Base-by-base conservation (phyloP, 2,329 filamentous ascomycete species). In the Clonostachys chloroleuca region DNA sequence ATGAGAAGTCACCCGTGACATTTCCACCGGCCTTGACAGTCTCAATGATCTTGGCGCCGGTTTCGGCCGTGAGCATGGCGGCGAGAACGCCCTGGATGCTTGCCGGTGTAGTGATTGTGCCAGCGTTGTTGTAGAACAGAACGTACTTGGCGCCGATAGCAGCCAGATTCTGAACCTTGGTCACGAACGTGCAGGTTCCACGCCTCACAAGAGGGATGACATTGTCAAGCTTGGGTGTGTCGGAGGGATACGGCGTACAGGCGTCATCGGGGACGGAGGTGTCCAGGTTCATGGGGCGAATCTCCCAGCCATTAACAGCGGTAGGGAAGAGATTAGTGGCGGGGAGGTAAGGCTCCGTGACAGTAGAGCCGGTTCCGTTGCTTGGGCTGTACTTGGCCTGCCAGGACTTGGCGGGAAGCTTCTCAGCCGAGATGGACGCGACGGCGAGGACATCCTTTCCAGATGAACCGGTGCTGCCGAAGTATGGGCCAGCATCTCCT, bases 391-490 rank as follows among this genome's bases (percentile, higher is more conserved):
- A 67, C 7, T 56, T 65, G 12, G 60, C 63, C 7, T 60, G 55
- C 33, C 61, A 64, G 7, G 54, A 56, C 20, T 56, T 55, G 14
- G 58, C 58, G 5, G 63, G 59, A 42, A 59, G 53, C 34, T 58
- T 46, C 18, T 62, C 58, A 4, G 59, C 61, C n/a, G 58, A 56
- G 36, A 74, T 59, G 0, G 73, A 74, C 17, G 70, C 73, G 20
- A 75, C 65, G 5, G 69, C 62, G 10, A 73, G 63, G 5, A 71
- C 69, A n/a, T 67, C 62, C 33, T 59, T 61, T 5, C 68, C 71
- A 8, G 68, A 64, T 3, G 70, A 63, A 5, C 70, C 72, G 5
- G 60, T 64, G 40, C 60, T 53, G 6, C 40, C 48, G 20, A 66
- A 68, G 55, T 74, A 73, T 0, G 71, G 58, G 2, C 73, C 73